Evolutionary conservation across 2,329 filamentous ascomycete species (phyloP), one percentile per base, ranked within the genome.

Genomic region (Alternaria alternata): DNA sequence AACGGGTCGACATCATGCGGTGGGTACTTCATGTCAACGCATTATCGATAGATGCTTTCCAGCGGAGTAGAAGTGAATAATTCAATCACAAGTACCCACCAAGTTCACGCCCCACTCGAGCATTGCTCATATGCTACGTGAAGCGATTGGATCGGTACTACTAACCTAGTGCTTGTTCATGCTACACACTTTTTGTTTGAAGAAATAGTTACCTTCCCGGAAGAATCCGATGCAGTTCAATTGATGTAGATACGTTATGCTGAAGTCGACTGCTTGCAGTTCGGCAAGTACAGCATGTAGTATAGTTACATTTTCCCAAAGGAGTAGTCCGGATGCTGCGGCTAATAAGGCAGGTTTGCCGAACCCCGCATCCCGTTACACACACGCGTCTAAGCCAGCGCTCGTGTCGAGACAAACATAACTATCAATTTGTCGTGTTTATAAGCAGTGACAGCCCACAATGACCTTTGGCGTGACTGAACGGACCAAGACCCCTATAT

Each of bases 361-460:
- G 64, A 67, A 62, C 64, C 64, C 64, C 64, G 62, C 62, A 64
- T 54, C 30, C 38, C 14, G 14, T 39, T 52, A 46, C n/a, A 55
- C 42, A 64, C 54, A 63, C 62, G 57, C 60, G 55, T 62, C 49
- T 61, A 54, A 41, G 8, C 36, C 20, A 12, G 18, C 38, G 46
- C 28, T 42, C 41, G 46, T 20, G 30, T 42, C 41, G 39, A 48
- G 24, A 54, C 30, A 0, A 20, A 7, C 1, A 4, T 14, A 28
- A 26, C 34, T 0, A n/a, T 1, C 11, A 28, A 32, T 46, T 16
- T 2, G 7, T 22, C 3, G 26, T 46, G 22, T 1, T 18, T 56
- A 51, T 51, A 59, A 55, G 44, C 28, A 28, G 18, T 3, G 4
- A 9, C 3, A 7, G 2, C 14, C 20, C 28, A 51, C 24, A 7